A percentile compares a stretch with the other conserved stretches of the same genome.
These are phyloP conservation scores for Lonicera japonica DNA, from an alignment of 129 eudicot genomes.

Conservation along the genomic window DNA sequence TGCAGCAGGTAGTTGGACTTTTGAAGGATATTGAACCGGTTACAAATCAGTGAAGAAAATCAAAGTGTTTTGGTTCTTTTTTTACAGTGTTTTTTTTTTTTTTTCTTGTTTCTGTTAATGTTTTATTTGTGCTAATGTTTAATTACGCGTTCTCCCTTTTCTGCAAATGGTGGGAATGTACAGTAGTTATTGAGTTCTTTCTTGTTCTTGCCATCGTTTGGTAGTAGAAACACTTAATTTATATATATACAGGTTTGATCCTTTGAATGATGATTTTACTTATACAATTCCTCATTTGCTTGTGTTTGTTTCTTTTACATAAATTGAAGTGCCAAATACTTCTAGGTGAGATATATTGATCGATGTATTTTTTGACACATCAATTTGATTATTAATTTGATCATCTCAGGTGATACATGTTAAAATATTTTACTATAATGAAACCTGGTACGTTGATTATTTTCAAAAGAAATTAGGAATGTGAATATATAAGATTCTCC, in stretches of 20 bases:
- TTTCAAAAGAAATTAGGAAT: background rate
- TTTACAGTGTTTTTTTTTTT: background rate
- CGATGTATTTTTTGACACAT: background rate
- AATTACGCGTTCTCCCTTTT: conserved; percentile 6
- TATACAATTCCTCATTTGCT: background rate
- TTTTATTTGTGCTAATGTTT: background rate
- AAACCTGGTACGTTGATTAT: background rate
- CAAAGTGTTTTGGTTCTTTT: conserved; percentile 1
- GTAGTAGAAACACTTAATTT: background rate
- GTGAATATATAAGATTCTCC: no score
- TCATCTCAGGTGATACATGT: no score
- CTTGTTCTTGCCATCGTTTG: conserved; percentile 2
- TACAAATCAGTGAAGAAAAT: conserved; percentile 16
- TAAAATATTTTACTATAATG: no score
- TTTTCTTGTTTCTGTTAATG: background rate
- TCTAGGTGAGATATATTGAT: no score
- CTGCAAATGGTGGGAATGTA: conserved; percentile 12
- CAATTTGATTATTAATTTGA: background rate
- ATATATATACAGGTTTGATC: conserved; percentile 7
- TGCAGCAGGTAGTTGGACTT: conserved; percentile 89
- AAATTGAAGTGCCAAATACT: no score
- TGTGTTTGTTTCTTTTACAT: background rate
- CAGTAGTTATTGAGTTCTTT: conserved; percentile 3
- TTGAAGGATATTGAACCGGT: conserved; percentile 73
- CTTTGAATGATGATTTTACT: background rate